Base-by-base conservation (phyloP, 176 grass and related monocot genomes). In the Oryza punctata region DNA sequence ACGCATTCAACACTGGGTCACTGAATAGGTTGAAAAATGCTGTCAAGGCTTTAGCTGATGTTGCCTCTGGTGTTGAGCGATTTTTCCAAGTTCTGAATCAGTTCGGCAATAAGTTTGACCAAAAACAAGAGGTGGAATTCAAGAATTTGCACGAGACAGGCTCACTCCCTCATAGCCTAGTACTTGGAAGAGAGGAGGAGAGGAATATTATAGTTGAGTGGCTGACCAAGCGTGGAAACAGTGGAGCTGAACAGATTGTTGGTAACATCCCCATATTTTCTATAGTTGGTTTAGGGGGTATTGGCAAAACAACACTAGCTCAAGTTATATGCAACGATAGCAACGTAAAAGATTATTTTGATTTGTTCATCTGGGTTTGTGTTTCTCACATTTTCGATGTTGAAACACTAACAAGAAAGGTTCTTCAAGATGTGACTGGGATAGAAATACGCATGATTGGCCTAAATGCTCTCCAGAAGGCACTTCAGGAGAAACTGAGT, bases 301-400 rank as follows among this genome's bases (percentile, higher is more conserved):
- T 92, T 30, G 83, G 90, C 11, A 89, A 92, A 3, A 33, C 32
- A 41, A 52, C 90, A 70, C 75, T 92, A 0, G 83, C 87, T 37
- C 87, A 83, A 81, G 67, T 84, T 82, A 37, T 92, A 77, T 87
- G 82, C 79, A 77, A 81, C 21, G 75, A 84, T 65, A 12, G 10
- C 7, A 41, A 69, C 26, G 78, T 92, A n/a, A 76, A 63, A 81
- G 45, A 7, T 2, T 71, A 63, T 65, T 92, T 89, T 7, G 25
- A 84, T 63, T 27, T 52, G 21, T 13, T 77, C 54, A 86, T 88
- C 7, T 92, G 90, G 87, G 46, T 37, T 46, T 86, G 27, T 32
- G 90, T 84, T 79, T 92, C 90, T 13, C 25, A 72, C 1, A 38
- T 75, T 38, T 92, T 86, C 70, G 54, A 92, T 76, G 69, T 86